phyloP scores from a whole-genome alignment of 441 rosid species.

The Sinapis alba region DNA sequence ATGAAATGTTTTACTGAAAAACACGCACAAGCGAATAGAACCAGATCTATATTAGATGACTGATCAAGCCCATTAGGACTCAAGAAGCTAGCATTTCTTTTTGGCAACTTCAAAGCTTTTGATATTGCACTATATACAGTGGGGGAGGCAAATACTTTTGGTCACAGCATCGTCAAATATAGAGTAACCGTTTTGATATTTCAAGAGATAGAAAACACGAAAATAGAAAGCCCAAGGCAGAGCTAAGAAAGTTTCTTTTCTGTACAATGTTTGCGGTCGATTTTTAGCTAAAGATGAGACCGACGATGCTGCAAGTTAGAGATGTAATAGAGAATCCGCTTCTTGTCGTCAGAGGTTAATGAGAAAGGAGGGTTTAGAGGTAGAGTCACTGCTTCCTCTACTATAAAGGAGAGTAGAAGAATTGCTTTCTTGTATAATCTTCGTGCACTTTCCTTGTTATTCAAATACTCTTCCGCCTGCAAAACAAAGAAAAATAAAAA shows the following conservation, averaged over 20 bases:
- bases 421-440: constrained; percentile 68
- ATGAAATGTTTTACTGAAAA: background rate
- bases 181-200: constrained; percentile 14
- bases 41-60: no score
- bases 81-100: background rate
- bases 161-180: constrained; percentile 28
- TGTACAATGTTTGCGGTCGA: constrained; percentile 34
- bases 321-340: constrained; percentile 62
- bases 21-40: background rate
- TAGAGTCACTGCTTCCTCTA: constrained; percentile 65
- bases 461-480: constrained; percentile 71
- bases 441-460: constrained; percentile 55
- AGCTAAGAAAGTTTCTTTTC: constrained; percentile 23
- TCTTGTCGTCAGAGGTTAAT: constrained; percentile 50
- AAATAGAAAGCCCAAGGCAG: constrained; percentile 14
- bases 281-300: constrained; percentile 47
- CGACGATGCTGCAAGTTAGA: constrained; percentile 56
- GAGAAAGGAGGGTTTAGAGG: constrained; percentile 65
- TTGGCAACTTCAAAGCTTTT: background rate
- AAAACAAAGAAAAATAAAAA: background rate
- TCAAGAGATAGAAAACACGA: background rate
- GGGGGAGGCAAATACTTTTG: constrained; percentile 34
- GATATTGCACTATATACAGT: constrained; percentile 28
- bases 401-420: constrained; percentile 68
- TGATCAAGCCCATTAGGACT: no score